Evolutionary conservation across 768 basidiomycete species (phyloP).

Genomic region (Clathrus columnatus): DNA sequence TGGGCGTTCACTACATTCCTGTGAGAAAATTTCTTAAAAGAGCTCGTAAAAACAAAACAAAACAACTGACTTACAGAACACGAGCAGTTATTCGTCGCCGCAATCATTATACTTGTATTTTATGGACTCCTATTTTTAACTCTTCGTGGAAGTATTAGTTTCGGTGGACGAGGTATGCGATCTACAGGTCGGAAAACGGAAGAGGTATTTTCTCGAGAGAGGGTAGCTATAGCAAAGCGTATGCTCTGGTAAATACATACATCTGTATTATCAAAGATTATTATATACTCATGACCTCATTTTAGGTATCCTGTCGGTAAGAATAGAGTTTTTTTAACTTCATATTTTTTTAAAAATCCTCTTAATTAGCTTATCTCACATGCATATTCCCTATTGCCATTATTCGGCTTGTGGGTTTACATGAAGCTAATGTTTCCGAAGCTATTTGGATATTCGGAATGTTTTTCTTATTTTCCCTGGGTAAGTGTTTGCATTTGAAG

Average conservation of each 20-base stretch:
- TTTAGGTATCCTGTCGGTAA: conserved; percentile 9
- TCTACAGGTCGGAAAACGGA: not conserved
- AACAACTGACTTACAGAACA: no score
- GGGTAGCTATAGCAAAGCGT: conserved; percentile 7
- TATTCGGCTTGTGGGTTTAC: conserved; percentile 7
- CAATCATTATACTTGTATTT: conserved; percentile 6
- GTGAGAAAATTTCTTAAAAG: not conserved
- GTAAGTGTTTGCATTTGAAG: not conserved
- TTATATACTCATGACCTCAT: not conserved
- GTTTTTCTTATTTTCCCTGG: conserved; percentile 10
- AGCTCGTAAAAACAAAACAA: not conserved
- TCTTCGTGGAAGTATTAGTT: conserved; percentile 8
- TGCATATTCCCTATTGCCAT: conserved; percentile 10
- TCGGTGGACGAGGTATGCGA: not conserved
- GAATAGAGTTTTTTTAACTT: not conserved
- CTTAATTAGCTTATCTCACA: conserved; percentile 2
- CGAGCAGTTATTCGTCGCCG: conserved; percentile 3
- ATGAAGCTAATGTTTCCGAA: not conserved
- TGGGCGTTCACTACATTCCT: conserved; percentile 8
- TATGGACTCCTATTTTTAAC: conserved; percentile 6
- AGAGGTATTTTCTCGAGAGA: conserved; percentile 3
- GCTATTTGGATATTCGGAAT: conserved; percentile 7
- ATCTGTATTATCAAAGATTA: not conserved
- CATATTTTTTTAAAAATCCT: not conserved
- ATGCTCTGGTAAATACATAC: conserved; percentile 7